Conservation (phyloP, 1,284 basidiomycete genomes). For the Rhodotorula sp. region DNA sequence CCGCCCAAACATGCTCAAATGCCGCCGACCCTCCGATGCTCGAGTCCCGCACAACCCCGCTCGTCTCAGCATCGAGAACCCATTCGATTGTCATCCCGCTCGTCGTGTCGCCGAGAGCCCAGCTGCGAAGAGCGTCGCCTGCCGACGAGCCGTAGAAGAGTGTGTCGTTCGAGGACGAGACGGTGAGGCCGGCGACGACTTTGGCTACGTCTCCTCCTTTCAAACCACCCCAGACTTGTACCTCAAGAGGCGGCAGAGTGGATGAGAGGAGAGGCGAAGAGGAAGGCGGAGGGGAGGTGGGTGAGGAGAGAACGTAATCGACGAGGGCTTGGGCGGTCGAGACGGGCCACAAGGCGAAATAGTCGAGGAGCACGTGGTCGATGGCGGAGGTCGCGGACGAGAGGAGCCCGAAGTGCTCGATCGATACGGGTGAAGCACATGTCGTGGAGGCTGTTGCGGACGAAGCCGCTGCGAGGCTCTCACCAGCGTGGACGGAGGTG, state of each 20-base stretch:
- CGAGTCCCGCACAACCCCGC: neutral
- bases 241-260: constrained; percentile 18
- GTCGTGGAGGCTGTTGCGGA: neutral
- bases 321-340: constrained; percentile 11
- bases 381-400: neutral
- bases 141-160: constrained; percentile 1
- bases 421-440: neutral
- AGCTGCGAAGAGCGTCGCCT: neutral
- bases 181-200: neutral
- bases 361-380: constrained; percentile 35
- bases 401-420: constrained; percentile 29
- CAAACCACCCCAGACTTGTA: constrained; percentile 34
- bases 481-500: constrained; percentile 26
- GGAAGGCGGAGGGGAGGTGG: constrained; percentile 2
- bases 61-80: neutral
- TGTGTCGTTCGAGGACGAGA: neutral
- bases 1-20: constrained; percentile 12
- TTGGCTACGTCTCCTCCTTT: constrained; percentile 6
- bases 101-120: neutral
- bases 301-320: constrained; percentile 12
- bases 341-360: constrained; percentile 8
- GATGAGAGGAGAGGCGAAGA: neutral
- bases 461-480: constrained; percentile 5
- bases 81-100: neutral
- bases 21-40: neutral